Evolutionary conservation across 2,329 filamentous ascomycete genomes (phyloP), one percentile per base, ranked within the genome.

Genomic region (Aspergillus brasiliensis): DNA sequence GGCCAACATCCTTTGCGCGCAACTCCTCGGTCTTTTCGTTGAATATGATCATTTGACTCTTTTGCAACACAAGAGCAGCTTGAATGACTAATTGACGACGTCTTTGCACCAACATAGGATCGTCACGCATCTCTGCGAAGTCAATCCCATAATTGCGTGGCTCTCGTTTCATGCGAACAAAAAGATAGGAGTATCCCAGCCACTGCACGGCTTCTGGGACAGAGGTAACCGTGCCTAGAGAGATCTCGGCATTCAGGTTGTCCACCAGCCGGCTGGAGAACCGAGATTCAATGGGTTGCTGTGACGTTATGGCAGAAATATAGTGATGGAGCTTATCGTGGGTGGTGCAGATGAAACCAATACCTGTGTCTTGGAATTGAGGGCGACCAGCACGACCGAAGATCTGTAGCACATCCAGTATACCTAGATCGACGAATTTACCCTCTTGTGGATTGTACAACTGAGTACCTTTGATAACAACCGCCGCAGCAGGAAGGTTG

Each of bases 11-110:
- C 75, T 99, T 99, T 61, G 92, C 91, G 60, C 92, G 88, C 8
- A 99, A 85, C 69, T 97, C 94, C 67, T 97, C 94, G 0, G 94
- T 99, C 17, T 83, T 86, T 71, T 98, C 95, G 66, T 99, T 97
- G 81, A 94, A 99, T 58, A 99, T 95, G 70, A 99, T 95, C 96
- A 99, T 99, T 77, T 99, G 95, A 67, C 91, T 96, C 71, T 93
- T 85, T 71, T 97, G 93, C 46, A 99, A 80, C 5, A 91, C 91
- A 46, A 88, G 84, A 0, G 95, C 95, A 23, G 95, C 95, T 68
- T 96, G 89, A 47, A 96, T 92, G 56, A 95, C 90, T 55, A 99
- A 82, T 65, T 95, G 88, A 3, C 93, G 87, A 54, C 95, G 87
- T 66, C 94, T 85, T 71, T 95, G 90, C 2, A 97, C 92, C 25